These are phyloP conservation scores for Inosperma sp. DNA, from an alignment of 768 basidiomycete species.

Conservation along the genomic window DNA sequence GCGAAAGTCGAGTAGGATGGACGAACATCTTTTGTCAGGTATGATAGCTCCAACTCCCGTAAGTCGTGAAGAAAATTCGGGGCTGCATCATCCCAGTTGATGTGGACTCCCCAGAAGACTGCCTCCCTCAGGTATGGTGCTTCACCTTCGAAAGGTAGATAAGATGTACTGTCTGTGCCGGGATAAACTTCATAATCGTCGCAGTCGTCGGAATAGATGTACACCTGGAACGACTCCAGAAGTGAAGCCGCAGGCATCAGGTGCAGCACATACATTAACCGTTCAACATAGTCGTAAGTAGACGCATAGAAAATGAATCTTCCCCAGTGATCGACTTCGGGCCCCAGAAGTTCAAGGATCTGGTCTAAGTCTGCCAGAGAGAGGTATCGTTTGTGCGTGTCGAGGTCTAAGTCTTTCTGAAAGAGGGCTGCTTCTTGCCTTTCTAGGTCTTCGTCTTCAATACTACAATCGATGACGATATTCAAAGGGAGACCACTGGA, in stretches of 20 bases:
- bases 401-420: conserved; percentile 8
- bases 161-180: conserved; percentile 35
- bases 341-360: conserved; percentile 43
- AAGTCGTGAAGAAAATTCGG: conserved; percentile 43
- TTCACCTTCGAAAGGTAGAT: conserved; percentile 50
- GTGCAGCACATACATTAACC: conserved; percentile 40
- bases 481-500: conserved; percentile 51
- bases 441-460: conserved; percentile 21
- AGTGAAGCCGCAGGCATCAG: conserved; percentile 44
- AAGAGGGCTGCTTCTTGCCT: conserved; percentile 11
- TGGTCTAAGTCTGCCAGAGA: conserved; percentile 30
- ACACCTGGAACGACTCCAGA: conserved; percentile 52
- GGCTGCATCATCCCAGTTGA: conserved; percentile 55
- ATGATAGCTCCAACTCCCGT: conserved; percentile 53
- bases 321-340: conserved; percentile 54
- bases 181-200: conserved; percentile 39
- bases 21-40: conserved; percentile 58
- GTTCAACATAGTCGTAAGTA: conserved; percentile 44
- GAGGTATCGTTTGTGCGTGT: conserved; percentile 18
- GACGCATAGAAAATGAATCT: conserved; percentile 43
- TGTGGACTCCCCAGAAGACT: conserved; percentile 64
- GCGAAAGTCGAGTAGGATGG: conserved; percentile 53
- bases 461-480: conserved; percentile 44
- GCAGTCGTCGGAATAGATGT: conserved; percentile 52
- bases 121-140: conserved; percentile 48